These are phyloP conservation scores for Crithidia acanthocephali DNA, from an alignment of 208 protist genomes.

Conservation along the genomic window DNA sequence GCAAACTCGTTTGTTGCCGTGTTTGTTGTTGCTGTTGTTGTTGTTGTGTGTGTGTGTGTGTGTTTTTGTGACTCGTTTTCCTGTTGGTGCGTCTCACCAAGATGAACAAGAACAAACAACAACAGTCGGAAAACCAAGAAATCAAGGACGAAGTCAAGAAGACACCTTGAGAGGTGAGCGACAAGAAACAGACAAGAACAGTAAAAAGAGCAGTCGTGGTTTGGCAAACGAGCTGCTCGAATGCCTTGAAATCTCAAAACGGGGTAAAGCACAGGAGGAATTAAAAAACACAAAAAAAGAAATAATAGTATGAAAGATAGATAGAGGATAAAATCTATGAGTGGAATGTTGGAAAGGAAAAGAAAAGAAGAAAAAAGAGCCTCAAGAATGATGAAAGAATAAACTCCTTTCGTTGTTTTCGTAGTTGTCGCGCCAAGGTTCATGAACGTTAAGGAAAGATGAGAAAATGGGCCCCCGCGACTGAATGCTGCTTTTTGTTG, in stretches of 20 bases:
- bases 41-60: background rate
- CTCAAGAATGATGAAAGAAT: constrained; percentile 1
- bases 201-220: too few relatives aligned
- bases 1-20: background rate
- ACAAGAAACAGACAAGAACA: background rate
- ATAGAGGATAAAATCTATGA: constrained; percentile 6
- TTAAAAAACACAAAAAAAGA: background rate
- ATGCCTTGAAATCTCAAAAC: too few relatives aligned
- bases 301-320: background rate
- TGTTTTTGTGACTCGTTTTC: too few relatives aligned
- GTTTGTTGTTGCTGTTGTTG: background rate
- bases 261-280: background rate
- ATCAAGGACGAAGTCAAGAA: too few relatives aligned
- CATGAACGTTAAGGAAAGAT: background rate
- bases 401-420: constrained; percentile 2
- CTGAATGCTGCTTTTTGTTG: background rate
- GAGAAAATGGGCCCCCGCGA: background rate
- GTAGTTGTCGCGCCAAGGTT: background rate
- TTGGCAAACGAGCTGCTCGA: too few relatives aligned
- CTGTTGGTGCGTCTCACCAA: background rate
- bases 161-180: background rate
- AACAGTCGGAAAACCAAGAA: background rate
- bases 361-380: background rate
- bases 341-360: constrained; percentile 8
- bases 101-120: background rate